These are phyloP conservation scores for Nakaseomyces nivariensis DNA, from an alignment of 1,139 yeast genomes.

Conservation along the genomic window DNA sequence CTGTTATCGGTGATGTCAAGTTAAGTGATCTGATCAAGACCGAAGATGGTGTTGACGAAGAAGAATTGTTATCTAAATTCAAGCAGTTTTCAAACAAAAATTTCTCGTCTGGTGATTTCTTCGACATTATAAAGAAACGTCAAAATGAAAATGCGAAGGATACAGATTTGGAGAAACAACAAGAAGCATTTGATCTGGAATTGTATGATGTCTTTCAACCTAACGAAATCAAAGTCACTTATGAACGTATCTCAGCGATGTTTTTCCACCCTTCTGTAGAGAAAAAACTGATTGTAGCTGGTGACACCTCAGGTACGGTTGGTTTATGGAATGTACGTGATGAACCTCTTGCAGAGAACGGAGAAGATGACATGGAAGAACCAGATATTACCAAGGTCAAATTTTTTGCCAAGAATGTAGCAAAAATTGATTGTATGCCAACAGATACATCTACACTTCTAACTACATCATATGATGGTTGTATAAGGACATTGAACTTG, in stretches of 20 bases:
- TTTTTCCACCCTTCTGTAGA: slow-evolving; percentile 63
- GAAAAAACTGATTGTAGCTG: slow-evolving; percentile 64
- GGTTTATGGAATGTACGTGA: slow-evolving; percentile 81
- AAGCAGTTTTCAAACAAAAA: slow-evolving; percentile 34
- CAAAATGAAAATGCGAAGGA: slow-evolving; percentile 16
- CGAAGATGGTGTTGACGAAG: slow-evolving; percentile 23
- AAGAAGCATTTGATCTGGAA: slow-evolving; percentile 43
- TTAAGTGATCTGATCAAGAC: slow-evolving; percentile 43
- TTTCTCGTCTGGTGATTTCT: slow-evolving; percentile 73
- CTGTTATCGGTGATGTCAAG: slow-evolving; percentile 53
- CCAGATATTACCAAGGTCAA: slow-evolving; percentile 58
- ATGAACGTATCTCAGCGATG: slow-evolving; percentile 63
- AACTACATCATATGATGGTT: slow-evolving; percentile 80
- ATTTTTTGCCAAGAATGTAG: slow-evolving; percentile 67
- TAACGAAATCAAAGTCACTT: slow-evolving; percentile 59
- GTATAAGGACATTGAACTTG: slow-evolving; percentile 64
- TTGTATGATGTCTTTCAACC: slow-evolving; percentile 54
- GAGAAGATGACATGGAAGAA: slow-evolving; percentile 34
- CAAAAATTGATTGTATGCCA: slow-evolving; percentile 49
- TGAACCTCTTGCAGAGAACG: slow-evolving; percentile 22
- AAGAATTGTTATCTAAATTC: slow-evolving; percentile 35
- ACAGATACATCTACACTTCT: slow-evolving; percentile 45
- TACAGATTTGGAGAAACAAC: slow-evolving; percentile 35
- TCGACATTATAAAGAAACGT: slow-evolving; percentile 38
- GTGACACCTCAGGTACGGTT: slow-evolving; percentile 74